Conservation (phyloP, 148 eudicot genomes). For the Vaccinium macrocarpon region DNA sequence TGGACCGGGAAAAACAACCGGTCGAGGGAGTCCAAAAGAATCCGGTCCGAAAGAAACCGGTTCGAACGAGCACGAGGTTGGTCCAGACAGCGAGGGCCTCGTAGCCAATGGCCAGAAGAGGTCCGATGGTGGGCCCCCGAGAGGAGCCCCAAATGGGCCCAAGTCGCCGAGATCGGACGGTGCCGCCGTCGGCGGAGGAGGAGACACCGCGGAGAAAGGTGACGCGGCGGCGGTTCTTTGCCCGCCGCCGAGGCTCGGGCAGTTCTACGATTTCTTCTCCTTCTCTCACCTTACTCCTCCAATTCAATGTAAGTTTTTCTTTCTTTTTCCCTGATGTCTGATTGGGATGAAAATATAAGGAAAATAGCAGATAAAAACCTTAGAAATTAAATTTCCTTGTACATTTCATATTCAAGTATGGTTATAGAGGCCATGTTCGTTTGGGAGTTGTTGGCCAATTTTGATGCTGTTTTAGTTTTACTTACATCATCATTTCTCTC, state of each 20-base stretch:
- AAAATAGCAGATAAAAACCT: no score
- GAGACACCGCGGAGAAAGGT: constrained; percentile 33
- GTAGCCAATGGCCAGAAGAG: constrained; percentile 8
- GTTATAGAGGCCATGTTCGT: no score
- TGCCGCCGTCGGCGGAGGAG: constrained; percentile 17
- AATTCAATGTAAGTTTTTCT: constrained; percentile 58
- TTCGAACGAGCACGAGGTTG: constrained; percentile 20
- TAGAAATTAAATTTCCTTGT: no score
- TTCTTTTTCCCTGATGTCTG: no score
- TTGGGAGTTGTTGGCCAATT: no score
- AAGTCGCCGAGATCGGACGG: constrained; percentile 26
- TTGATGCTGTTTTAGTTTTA: no score
- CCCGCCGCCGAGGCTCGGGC: constrained; percentile 77
- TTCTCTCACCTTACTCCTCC: constrained; percentile 87
- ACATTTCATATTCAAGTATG: no score
- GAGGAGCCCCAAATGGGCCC: constrained; percentile 1
- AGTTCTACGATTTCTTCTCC: constrained; percentile 93
- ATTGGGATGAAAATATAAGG: no score
- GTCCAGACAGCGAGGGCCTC: constrained; percentile 16
- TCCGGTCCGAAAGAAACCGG: constrained; percentile 32
- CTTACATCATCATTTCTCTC: no score
- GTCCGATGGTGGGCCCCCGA: constrained; percentile 19
- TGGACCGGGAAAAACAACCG: constrained; percentile 35
- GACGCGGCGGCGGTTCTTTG: constrained; percentile 45
- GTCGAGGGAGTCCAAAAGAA: constrained; percentile 28